Conservation (phyloP, 2,329 filamentous ascomycete species). For the Pseudogymnoascus sp. region DNA sequence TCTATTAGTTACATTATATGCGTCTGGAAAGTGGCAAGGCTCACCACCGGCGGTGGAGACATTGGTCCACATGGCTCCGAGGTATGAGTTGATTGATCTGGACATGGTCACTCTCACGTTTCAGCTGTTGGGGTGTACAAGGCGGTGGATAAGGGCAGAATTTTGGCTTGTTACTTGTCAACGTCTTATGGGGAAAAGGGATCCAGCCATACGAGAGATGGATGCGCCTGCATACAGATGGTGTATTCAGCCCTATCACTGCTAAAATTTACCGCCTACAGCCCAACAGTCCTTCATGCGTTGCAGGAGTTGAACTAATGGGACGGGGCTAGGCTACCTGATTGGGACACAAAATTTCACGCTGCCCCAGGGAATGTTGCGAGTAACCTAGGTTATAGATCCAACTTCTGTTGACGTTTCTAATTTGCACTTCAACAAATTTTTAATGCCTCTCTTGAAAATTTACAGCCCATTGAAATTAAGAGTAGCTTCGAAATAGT, state of each 20-base stretch:
- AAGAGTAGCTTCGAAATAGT: neutral
- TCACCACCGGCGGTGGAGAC: constrained; percentile 29
- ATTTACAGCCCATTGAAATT: neutral
- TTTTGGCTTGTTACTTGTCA: neutral
- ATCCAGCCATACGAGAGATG: neutral
- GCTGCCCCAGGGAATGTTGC: too few relatives aligned
- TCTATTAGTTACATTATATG: constrained; percentile 13
- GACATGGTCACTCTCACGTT: neutral
- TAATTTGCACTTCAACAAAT: neutral
- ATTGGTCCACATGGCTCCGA: constrained; percentile 16
- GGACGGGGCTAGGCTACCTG: too few relatives aligned
- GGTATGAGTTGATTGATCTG: neutral
- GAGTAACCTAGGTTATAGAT: too few relatives aligned
- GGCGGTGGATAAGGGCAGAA: neutral
- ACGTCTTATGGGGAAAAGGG: neutral
- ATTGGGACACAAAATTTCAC: too few relatives aligned
- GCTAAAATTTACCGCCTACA: too few relatives aligned
- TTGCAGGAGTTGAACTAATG: too few relatives aligned
- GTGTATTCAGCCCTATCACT: too few relatives aligned
- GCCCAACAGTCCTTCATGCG: too few relatives aligned
- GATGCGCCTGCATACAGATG: too few relatives aligned
- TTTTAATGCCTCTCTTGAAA: neutral
- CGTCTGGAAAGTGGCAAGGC: neutral
- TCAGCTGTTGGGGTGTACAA: neutral
- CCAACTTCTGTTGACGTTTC: too few relatives aligned